phyloP scores from a whole-genome alignment of 106 monocot genomes.

The Dendrobium huoshanense region DNA sequence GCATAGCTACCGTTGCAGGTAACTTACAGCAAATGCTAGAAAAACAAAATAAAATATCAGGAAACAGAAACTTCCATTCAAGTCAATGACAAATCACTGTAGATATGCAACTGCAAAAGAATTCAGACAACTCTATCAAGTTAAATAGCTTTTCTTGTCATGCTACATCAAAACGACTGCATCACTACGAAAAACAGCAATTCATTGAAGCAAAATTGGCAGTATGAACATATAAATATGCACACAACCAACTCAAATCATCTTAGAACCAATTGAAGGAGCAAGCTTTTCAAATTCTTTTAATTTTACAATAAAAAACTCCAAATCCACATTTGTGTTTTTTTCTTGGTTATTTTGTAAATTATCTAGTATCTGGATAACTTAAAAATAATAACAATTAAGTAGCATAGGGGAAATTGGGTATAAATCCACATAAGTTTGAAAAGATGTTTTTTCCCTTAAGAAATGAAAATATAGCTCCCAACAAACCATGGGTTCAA shows the following conservation, averaged over 20 bases:
- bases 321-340: neutral
- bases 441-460: neutral
- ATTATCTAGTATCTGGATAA: neutral
- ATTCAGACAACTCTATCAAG: neutral
- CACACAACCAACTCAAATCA: neutral
- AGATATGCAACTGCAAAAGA: neutral
- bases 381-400: neutral
- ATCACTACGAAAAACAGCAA: neutral
- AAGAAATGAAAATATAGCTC: neutral
- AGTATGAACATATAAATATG: neutral
- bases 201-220: neutral
- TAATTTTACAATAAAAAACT: neutral
- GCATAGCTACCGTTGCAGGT: slow-evolving; percentile 26
- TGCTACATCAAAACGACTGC: neutral
- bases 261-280: neutral
- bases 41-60: neutral
- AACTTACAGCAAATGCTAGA: neutral
- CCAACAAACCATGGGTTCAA: neutral
- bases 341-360: neutral
- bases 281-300: neutral
- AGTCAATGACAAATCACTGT: neutral
- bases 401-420: neutral
- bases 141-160: neutral
- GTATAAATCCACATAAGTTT: neutral
- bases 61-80: slow-evolving; percentile 1